Conservation (phyloP, 192 early-diverging fungal species). For the Phlyctochytrium bullatum region DNA sequence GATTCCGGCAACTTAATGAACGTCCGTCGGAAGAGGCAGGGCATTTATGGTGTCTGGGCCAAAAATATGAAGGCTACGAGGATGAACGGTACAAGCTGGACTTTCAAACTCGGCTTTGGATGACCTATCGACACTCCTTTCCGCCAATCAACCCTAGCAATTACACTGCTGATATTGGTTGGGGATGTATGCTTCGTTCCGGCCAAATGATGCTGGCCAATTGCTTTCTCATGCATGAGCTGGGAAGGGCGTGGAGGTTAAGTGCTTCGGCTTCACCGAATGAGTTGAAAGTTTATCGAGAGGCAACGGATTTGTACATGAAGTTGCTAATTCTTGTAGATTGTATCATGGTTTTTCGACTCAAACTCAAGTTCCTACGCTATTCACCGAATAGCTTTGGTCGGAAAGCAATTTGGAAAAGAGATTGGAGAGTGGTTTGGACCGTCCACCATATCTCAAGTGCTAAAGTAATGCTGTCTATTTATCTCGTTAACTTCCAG, state of each 20-base stretch:
- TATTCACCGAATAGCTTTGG: constrained; percentile 85
- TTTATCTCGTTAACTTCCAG: constrained; percentile 33
- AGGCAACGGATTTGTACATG: constrained; percentile 21
- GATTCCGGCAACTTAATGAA: constrained; percentile 14
- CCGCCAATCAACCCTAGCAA: constrained; percentile 72
- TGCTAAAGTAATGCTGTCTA: constrained; percentile 58
- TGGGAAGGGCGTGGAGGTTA: constrained; percentile 66
- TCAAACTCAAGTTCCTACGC: constrained; percentile 71
- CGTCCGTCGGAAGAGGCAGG: constrained; percentile 4
- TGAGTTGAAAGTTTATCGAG: constrained; percentile 30
- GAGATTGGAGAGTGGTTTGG: constrained; percentile 98
- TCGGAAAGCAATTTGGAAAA: constrained; percentile 81
- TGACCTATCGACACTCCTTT: constrained; percentile 89
- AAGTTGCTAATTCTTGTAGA: constrained; percentile 25
- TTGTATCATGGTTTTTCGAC: constrained; percentile 82
- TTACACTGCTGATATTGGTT: constrained; percentile 73
- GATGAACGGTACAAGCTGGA: constrained; percentile 68
- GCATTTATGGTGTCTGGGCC: constrained; percentile 9
- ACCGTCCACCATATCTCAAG: constrained; percentile 81
- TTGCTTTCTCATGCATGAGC: constrained; percentile 67
- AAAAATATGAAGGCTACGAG: constrained; percentile 18
- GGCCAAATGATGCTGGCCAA: constrained; percentile 92
- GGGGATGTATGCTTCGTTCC: constrained; percentile 97
- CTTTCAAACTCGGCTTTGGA: constrained; percentile 83
- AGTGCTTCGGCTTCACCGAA: constrained; percentile 3